Evolutionary conservation across 2,329 filamentous ascomycete species (phyloP).

Genomic region (Gyromitra esculenta): DNA sequence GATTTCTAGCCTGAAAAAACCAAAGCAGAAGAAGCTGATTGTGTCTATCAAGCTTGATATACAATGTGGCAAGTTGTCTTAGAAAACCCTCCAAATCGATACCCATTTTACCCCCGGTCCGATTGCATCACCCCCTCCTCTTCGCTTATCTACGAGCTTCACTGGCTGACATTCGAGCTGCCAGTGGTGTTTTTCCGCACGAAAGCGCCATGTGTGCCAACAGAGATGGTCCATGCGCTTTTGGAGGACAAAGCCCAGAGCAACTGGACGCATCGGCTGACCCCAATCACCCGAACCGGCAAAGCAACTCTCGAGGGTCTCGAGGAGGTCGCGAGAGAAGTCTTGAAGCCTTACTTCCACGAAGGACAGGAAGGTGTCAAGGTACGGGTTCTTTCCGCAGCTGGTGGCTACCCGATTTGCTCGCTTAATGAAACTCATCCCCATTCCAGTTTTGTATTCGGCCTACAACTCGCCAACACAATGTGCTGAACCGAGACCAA

Average conservation of each 20-base stretch:
- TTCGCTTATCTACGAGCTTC: constrained; percentile 47
- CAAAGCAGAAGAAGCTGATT: constrained; percentile 64
- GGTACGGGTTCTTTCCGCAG: constrained; percentile 51
- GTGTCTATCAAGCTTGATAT: constrained; percentile 66
- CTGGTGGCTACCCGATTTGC: constrained; percentile 24
- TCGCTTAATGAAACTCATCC: constrained; percentile 50
- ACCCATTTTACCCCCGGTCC: not conserved
- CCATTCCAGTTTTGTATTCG: constrained; percentile 79
- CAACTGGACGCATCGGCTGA: constrained; percentile 65
- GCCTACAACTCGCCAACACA: constrained; percentile 78
- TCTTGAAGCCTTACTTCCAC: constrained; percentile 73
- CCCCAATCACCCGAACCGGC: constrained; percentile 66
- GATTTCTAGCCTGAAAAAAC: constrained; percentile 69
- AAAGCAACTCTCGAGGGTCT: constrained; percentile 77
- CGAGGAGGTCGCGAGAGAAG: constrained; percentile 70
- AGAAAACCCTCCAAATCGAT: not conserved
- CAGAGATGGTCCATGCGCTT: constrained; percentile 65
- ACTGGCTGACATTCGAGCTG: constrained; percentile 49
- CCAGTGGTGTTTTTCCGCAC: constrained; percentile 68
- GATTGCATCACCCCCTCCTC: constrained; percentile 19
- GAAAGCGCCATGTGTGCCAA: constrained; percentile 64
- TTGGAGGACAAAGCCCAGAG: constrained; percentile 61
- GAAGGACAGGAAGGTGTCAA: constrained; percentile 58
- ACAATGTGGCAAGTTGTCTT: constrained; percentile 63
- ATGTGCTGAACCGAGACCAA: constrained; percentile 71